Evolutionary conservation across 306 rosid species (phyloP).

Genomic region (Herpetospermum pedunculosum): DNA sequence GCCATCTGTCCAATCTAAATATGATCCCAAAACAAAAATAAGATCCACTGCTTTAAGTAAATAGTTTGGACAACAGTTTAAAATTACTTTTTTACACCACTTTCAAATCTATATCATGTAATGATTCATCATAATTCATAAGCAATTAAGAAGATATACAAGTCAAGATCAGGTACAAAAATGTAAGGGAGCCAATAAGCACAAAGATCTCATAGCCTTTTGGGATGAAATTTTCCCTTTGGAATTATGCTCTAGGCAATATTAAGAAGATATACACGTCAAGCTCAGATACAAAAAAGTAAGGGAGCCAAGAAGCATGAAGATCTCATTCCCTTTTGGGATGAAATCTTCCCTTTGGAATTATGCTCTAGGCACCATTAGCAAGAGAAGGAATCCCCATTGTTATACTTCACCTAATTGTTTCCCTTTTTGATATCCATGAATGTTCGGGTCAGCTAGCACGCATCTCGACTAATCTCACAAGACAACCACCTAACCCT

Average conservation of each 20-base stretch:
- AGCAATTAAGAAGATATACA: neutral
- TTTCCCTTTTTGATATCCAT: no score
- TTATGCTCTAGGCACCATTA: neutral
- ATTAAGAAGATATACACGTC: neutral
- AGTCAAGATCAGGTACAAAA: neutral
- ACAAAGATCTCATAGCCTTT: neutral
- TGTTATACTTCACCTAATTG: neutral
- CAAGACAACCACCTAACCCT: no score
- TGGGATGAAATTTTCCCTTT: neutral
- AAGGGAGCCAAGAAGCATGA: neutral
- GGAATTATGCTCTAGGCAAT: neutral
- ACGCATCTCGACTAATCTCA: no score
- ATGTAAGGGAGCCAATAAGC: neutral
- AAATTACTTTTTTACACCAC: neutral
- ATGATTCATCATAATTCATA: neutral
- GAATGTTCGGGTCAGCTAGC: no score
- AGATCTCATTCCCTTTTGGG: neutral
- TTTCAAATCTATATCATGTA: neutral
- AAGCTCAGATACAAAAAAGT: neutral
- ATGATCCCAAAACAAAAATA: neutral
- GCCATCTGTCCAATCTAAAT: slow-evolving; percentile 4
- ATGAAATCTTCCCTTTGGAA: neutral
- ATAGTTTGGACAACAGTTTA: neutral
- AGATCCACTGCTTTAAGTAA: neutral
- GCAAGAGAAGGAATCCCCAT: neutral